These are phyloP conservation scores for Fraxinus albicans DNA, from an alignment of 305 asterid genomes.

Conservation along the genomic window DNA sequence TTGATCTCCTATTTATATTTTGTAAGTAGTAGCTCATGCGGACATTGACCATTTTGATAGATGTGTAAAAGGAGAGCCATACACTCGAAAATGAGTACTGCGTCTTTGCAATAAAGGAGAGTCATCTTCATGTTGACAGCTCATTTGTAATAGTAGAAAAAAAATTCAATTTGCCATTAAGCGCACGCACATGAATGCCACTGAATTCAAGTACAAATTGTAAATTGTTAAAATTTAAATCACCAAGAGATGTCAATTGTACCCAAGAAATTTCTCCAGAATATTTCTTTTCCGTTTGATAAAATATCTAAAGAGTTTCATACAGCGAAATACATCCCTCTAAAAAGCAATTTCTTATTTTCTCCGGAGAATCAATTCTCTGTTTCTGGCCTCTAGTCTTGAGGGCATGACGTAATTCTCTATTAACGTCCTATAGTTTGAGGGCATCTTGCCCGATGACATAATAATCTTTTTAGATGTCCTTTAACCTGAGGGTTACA, in stretches of 20 bases:
- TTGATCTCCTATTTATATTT: neutral
- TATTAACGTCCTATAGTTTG: neutral
- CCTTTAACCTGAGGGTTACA: constrained; percentile 82
- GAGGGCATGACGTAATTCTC: neutral
- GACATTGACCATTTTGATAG: neutral
- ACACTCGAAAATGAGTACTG: neutral
- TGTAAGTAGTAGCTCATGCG: neutral
- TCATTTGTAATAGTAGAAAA: neutral
- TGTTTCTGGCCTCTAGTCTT: neutral
- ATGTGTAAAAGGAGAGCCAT: neutral
- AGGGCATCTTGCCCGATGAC: constrained; percentile 24
- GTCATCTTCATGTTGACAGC: neutral
- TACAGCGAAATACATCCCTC: neutral
- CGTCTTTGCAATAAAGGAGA: neutral
- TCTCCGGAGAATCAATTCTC: neutral
- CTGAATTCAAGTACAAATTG: neutral
- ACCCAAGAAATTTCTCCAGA: neutral
- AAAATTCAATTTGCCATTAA: neutral
- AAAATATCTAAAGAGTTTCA: neutral
- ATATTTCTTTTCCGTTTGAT: neutral
- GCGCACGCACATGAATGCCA: neutral
- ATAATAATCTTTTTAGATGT: constrained; percentile 52
- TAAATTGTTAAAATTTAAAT: neutral
- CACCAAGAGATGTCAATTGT: neutral
- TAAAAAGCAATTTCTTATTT: neutral